Conservation (phyloP, 306 rosid genomes). For the Hylodesmum podocarpum region DNA sequence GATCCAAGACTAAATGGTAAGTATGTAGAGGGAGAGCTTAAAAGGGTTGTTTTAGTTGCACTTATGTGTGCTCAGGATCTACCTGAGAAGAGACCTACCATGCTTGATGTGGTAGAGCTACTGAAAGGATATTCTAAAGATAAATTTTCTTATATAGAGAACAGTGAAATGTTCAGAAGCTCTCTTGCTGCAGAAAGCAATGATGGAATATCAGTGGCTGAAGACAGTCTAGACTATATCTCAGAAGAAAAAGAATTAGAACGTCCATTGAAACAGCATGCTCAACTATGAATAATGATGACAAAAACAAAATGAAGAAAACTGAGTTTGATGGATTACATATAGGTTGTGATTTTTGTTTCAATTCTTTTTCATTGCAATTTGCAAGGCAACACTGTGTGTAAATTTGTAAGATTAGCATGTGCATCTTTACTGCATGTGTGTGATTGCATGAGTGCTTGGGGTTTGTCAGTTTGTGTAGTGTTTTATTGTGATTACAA, state of each 20-base stretch:
- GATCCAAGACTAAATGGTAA: constrained; percentile 75
- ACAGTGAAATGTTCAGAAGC: constrained; percentile 56
- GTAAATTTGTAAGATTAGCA: background rate
- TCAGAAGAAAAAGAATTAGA: constrained; percentile 50
- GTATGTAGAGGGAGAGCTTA: constrained; percentile 67
- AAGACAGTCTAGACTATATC: constrained; percentile 62
- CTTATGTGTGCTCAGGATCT: constrained; percentile 50
- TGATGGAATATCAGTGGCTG: constrained; percentile 37
- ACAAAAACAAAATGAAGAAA: background rate
- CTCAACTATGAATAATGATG: constrained; percentile 8
- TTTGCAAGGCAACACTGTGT: background rate
- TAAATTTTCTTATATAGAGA: constrained; percentile 53
- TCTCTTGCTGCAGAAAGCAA: constrained; percentile 26
- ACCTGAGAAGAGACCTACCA: constrained; percentile 71
- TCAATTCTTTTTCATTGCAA: background rate
- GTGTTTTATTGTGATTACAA: background rate
- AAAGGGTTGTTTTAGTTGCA: constrained; percentile 60
- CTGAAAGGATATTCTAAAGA: constrained; percentile 71
- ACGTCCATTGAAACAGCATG: constrained; percentile 36
- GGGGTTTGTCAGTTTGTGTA: constrained; percentile 1
- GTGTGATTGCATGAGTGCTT: constrained; percentile 27
- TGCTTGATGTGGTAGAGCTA: constrained; percentile 78
- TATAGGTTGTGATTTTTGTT: background rate
- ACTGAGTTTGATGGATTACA: background rate
- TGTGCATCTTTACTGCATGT: background rate